Evolutionary conservation across 805 yeast genomes (phyloP), one percentile per base, ranked within the genome.

Genomic region (Suhomyces sp.): DNA sequence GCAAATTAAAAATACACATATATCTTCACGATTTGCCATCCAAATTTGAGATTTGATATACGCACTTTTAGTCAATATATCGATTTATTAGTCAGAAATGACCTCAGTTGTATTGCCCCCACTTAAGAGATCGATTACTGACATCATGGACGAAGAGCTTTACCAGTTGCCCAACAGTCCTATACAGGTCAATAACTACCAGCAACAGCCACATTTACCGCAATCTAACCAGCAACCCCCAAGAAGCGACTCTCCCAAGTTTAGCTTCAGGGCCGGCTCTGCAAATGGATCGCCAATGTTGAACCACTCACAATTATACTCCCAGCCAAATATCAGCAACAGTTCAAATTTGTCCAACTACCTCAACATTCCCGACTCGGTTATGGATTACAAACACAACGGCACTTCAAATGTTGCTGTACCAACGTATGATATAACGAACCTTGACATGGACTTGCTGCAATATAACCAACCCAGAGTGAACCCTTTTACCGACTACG

Each of bases 81-180:
- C 17, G 22, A 12, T 37, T 33, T 17, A 19, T 17, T 37, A 24
- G 12, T 31, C 13, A 45, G 41, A 19, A 37, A 79, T 79, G 83
- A 72, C 82, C 20, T 79, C 83, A 13, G 78, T 81, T n/a, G 65
- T 71, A 20, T 72, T 78, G 53, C 85, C 85, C 22, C 65, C 69
- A 13, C 67, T 79, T 40, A 78, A 80, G 62, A 77, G 83, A 58
- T 73, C 85, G 19, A 63, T 81, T 49, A 79, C 83, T 15, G 86
- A 82, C 55, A 78, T 81, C 19, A 75, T 81, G 76, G 86, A 82
- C 55, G 86, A 83, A 50, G 87, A 82, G 53, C 66, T 82, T 27
- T 81, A 81, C 56, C 78, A 74, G 45, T 56, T 64, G 22, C 75
- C 76, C 9, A 63, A 60, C 44, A 62, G 59, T 40, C 61, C 61